Evolutionary conservation across 2,329 filamentous ascomycete genomes (phyloP).

Genomic region (Rutstroemia sydowiana): DNA sequence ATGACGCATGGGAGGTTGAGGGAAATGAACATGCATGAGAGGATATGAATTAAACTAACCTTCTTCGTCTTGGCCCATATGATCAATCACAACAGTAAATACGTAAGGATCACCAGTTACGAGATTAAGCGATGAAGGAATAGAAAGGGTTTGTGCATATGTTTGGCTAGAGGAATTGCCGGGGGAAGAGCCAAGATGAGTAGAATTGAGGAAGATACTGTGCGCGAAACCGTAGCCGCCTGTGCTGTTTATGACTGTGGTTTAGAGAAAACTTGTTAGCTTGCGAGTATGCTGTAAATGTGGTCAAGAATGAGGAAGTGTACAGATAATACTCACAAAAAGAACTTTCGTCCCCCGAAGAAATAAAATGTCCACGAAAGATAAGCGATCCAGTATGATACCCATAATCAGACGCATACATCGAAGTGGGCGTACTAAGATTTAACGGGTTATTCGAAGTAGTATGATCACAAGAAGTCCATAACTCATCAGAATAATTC

Average conservation of each 20-base stretch:
- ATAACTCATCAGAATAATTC: no score
- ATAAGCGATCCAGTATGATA: conserved; percentile 63
- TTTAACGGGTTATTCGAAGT: no score
- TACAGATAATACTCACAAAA: no score
- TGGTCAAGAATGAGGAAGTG: no score
- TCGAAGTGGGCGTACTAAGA: no score
- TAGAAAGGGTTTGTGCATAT: conserved; percentile 50
- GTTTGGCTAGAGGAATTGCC: conserved; percentile 39
- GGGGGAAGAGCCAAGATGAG: conserved; percentile 52
- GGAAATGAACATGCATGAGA: no score
- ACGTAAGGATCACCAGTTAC: conserved; percentile 48
- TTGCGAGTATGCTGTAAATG: no score
- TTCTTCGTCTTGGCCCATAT: conserved; percentile 33
- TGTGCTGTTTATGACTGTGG: conserved; percentile 45
- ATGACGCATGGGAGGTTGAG: no score
- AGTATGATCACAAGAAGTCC: no score
- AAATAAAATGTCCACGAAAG: conserved; percentile 60
- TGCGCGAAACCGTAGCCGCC: conserved; percentile 61
- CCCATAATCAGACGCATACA: no score
- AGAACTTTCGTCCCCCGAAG: conserved; percentile 54
- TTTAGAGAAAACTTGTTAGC: no score
- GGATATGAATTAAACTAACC: no score
- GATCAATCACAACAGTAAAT: conserved; percentile 63
- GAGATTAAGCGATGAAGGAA: conserved; percentile 55
- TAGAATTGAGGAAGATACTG: conserved; percentile 55